Evolutionary conservation across 75 land plant genomes (phyloP), one percentile per base, ranked within the genome.

Genomic region (Selaginella tamariscina): DNA sequence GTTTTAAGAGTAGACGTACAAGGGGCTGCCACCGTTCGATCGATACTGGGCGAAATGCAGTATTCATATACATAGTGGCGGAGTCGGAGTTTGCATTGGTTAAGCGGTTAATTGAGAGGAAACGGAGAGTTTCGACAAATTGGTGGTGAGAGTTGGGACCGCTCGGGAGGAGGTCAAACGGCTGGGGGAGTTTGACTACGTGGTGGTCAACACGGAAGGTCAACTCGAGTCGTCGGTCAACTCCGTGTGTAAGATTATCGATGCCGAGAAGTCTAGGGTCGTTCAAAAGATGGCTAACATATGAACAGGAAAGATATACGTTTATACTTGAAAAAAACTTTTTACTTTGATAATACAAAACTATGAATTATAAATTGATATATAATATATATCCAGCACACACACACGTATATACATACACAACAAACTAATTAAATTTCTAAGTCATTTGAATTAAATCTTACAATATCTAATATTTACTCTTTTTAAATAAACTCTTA

Each of bases 181-280:
- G 31, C 64, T 87, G 67, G 74, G 54, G 30, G 79, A 78, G 1
- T 95, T 95, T 74, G 99, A 95, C 56, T 95, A 95, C 64, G 99
- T 85, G 29, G 99, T 91, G 24, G 91, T 90, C 32, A 95, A 95
- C 74, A 83, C 86, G 2, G 81, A 95, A 27, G 91, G 91, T 70
- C 82, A 85, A 85, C 82, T 95, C 28, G 96, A 95, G 27, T 68
- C 28, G 24, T 76, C 99, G 11, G 96, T 85, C 11, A 76, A 74
- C 66, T 55, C 82, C 33, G 73, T 95, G 23, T 82, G 78, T 30
- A 78, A 84, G 2, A 87, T 95, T n/a, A 95, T 95, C 69, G 99
- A 95, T 77, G 91, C 88, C 0, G 99, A 95, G 74, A 95, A 95
- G 69, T 87, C 96, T 57, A 80, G 70, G 69, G 91, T 95, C 1